Base-by-base conservation (phyloP, 1,139 yeast genomes). In the Yamadazyma blattariae region DNA sequence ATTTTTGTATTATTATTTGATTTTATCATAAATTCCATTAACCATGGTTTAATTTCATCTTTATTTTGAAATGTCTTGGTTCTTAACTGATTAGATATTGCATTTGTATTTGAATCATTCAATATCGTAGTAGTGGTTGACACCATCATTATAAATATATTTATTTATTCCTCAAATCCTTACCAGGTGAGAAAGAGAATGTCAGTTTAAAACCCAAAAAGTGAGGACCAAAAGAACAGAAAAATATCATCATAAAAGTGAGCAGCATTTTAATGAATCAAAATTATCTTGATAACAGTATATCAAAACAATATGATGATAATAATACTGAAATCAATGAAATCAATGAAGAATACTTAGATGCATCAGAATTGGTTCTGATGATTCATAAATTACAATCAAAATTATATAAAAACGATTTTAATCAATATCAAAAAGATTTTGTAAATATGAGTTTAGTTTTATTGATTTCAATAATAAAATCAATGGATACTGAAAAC, bases 31-130 rank as follows among this genome's bases (percentile, higher is more conserved):
- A 63, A 61, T 26, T 69, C 59, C 47, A 69, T 81, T 30, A 82
- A 54, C 89, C 89, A 82, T 2, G 88, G 86, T 54, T 82, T 82
- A 46, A 82, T 79, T 22, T 73, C 77, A 25, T 46, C 49, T 34
- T 49, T 57, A 18, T 43, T 33, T 3, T 37, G 33, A 22, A 38
- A 37, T 30, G 57, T 57, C 21, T 23, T 31, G 21, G 39, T 37
- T 18, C 20, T 18, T 11, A 30, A n/a, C 15, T 15, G 18, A 13
- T 17, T 4, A 16, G 19, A 21, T 8, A 22, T 5, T 5, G 33
- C 24, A 10, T 29, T 16, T 20, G 22, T 20, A n/a, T 15, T n/a
- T n/a, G n/a, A n/a, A n/a, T n/a, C n/a, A n/a, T n/a, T n/a, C n/a
- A n/a, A n/a, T 15, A 15, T 27, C 18, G 15, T 14, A 21, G 9